Percentiles rank a stretch among this genome's conserved stretches.
phyloP scores from a whole-genome alignment of 1,284 basidiomycete genomes.

The Leccinum subfulvum region DNA sequence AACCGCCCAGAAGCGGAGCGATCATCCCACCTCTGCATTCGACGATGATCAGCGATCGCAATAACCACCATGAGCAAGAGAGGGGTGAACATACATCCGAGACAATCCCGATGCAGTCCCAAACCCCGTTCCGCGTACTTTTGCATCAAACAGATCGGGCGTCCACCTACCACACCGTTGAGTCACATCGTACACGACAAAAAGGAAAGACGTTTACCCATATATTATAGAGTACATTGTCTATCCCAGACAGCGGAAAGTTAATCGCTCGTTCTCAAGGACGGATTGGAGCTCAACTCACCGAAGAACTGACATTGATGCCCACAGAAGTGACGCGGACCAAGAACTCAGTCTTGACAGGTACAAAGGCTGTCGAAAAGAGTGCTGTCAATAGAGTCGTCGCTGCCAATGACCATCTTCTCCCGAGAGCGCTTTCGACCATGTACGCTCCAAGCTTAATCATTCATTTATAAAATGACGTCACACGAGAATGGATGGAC shows the following conservation, averaged over 20 bases:
- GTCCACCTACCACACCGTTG: conserved; percentile 60
- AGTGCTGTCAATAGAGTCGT: conserved; percentile 80
- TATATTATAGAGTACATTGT: conserved; percentile 91
- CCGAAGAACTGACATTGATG: conserved; percentile 80
- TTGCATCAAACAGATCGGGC: conserved; percentile 84
- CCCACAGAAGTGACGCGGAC: conserved; percentile 79
- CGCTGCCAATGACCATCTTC: conserved; percentile 75
- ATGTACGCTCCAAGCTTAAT: conserved; percentile 84
- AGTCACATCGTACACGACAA: not conserved
- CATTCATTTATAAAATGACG: conserved; percentile 2
- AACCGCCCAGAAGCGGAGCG: conserved; percentile 82
- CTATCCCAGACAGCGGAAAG: conserved; percentile 32
- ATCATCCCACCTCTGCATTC: conserved; percentile 80
- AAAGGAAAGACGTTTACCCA: conserved; percentile 43
- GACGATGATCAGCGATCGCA: not conserved
- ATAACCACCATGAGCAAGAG: not conserved
- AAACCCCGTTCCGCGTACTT: conserved; percentile 87
- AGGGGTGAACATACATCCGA: conserved; percentile 60
- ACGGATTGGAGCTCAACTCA: conserved; percentile 36
- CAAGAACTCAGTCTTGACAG: conserved; percentile 59
- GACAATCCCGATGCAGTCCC: conserved; percentile 89
- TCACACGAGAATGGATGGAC: conserved; percentile 20
- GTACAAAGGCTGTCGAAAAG: conserved; percentile 75
- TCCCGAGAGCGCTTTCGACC: conserved; percentile 77
- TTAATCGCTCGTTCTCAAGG: not conserved